Conservation (phyloP, 805 yeast genomes). For the Saccharomycopsis olivae region DNA sequence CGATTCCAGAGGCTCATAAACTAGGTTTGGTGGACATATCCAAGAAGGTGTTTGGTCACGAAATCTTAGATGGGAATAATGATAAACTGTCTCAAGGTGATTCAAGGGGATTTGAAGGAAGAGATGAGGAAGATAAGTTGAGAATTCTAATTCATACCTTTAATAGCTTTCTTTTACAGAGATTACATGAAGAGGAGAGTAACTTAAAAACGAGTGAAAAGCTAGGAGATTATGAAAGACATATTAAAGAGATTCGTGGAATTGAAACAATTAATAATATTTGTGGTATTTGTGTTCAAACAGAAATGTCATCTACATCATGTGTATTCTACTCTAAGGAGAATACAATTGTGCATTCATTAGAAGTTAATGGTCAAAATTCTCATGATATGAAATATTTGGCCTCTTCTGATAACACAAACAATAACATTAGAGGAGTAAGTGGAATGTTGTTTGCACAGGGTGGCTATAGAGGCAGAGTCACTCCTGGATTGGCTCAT, state of each 20-base stretch:
- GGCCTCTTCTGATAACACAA: too few species aligned
- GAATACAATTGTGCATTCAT: constrained; percentile 27
- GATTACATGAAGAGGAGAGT: constrained; percentile 40
- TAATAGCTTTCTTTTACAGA: constrained; percentile 46
- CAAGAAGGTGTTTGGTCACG: not conserved
- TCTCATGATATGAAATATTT: too few species aligned
- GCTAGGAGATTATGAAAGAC: not conserved
- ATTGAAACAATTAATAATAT: constrained; percentile 17
- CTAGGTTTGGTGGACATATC: constrained; percentile 40
- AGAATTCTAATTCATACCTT: constrained; percentile 40
- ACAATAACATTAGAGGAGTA: too few species aligned
- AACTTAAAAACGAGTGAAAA: constrained; percentile 7
- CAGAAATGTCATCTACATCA: constrained; percentile 30
- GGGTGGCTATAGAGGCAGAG: too few species aligned
- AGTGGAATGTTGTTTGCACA: too few species aligned
- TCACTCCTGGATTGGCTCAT: not conserved
- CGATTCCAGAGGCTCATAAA: constrained; percentile 38
- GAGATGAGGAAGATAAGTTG: constrained; percentile 30
- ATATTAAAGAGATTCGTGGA: not conserved
- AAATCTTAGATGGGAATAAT: not conserved
- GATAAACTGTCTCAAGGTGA: not conserved
- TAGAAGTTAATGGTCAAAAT: constrained; percentile 29
- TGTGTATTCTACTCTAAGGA: constrained; percentile 31
- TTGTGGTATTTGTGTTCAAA: constrained; percentile 34
- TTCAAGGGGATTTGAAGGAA: not conserved